phyloP scores from a whole-genome alignment of 768 basidiomycete species.

The Mycena filopes region DNA sequence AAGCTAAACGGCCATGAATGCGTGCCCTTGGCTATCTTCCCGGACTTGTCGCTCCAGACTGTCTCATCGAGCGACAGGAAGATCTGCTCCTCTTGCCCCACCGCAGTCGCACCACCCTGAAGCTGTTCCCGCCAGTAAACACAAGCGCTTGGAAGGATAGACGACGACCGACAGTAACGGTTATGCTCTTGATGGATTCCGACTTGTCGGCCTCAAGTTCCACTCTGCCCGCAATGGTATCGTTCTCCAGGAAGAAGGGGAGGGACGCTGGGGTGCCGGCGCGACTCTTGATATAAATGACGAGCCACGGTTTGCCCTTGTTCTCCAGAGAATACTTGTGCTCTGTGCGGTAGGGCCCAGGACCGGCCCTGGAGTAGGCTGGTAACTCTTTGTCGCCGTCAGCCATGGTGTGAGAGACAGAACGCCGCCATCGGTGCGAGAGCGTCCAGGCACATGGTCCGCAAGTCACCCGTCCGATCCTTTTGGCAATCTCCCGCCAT shows the following conservation, averaged over 20 bases:
- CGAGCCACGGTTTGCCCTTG: slow-evolving; percentile 60
- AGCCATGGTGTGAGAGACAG: slow-evolving; percentile 23
- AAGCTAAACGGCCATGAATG: slow-evolving; percentile 61
- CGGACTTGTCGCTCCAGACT: slow-evolving; percentile 51
- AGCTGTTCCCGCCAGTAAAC: slow-evolving; percentile 44
- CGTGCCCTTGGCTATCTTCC: slow-evolving; percentile 54
- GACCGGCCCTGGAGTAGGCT: slow-evolving; percentile 29
- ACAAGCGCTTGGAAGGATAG: not conserved
- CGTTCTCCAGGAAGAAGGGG: slow-evolving; percentile 60
- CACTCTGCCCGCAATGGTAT: slow-evolving; percentile 61
- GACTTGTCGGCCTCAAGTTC: slow-evolving; percentile 61
- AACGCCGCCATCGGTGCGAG: not conserved
- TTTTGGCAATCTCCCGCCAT: too few species aligned
- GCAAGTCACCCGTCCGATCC: too few species aligned
- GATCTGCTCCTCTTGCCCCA: slow-evolving; percentile 63
- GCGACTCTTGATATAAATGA: slow-evolving; percentile 59
- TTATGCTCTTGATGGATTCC: slow-evolving; percentile 60
- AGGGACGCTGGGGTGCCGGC: slow-evolving; percentile 49
- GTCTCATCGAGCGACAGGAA: slow-evolving; percentile 57
- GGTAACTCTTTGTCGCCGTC: slow-evolving; percentile 26
- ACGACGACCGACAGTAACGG: slow-evolving; percentile 53
- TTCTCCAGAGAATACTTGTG: slow-evolving; percentile 56
- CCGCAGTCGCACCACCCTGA: slow-evolving; percentile 58
- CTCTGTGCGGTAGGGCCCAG: slow-evolving; percentile 36
- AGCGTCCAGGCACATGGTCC: not conserved